Evolutionary conservation across 2,329 filamentous ascomycete genomes (phyloP), one percentile per base, ranked within the genome.

Genomic region (Talaromyces sp.): DNA sequence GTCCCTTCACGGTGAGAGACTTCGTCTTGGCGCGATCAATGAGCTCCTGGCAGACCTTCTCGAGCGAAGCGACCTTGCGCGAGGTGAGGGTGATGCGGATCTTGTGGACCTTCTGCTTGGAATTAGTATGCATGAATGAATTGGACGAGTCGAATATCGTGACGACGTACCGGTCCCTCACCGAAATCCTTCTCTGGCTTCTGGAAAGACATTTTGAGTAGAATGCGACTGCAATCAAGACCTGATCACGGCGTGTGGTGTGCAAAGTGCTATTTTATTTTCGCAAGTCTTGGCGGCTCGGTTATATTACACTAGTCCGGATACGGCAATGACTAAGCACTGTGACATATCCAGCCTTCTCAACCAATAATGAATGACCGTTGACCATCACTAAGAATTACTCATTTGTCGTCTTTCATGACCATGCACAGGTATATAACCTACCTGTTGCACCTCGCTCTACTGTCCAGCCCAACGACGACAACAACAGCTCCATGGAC

Each of bases 1-100:
- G 92, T 77, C 95, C 94, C 90, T 98, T 98, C 85, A 96, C 92
- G 79, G 90, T 90, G 76, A 99, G 91, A 79, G 96, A 92, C 93
- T 99, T 99, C 85, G 85, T 88, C 87, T 96, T 96, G 78, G 95
- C 92, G 78, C 95, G 94, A 84, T 99, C 95, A 80, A 98, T 93
- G 80, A 99, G 91, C 85, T 98, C 95, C 78, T 88, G 85, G 88
- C 92, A 97, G 79, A 98, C 94, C 85, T 96, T 96, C 88, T 98
- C 95, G 78, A 98, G 91, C 72, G 92, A 88, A 78, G 89, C 84
- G 78, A 98, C 94, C 85, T 97, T 97, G 85, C 91, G 91, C 75
- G 87, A 91, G 80, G 93, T 95, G 75, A 97, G 87, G 81, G 94
- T 98, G 87, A 98, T 97, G 80, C 94, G 91, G 87, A 96, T 96